Evolutionary conservation across 768 basidiomycete genomes (phyloP), one percentile per base, ranked within the genome.

Genomic region (Phlebiopsis gigantea): DNA sequence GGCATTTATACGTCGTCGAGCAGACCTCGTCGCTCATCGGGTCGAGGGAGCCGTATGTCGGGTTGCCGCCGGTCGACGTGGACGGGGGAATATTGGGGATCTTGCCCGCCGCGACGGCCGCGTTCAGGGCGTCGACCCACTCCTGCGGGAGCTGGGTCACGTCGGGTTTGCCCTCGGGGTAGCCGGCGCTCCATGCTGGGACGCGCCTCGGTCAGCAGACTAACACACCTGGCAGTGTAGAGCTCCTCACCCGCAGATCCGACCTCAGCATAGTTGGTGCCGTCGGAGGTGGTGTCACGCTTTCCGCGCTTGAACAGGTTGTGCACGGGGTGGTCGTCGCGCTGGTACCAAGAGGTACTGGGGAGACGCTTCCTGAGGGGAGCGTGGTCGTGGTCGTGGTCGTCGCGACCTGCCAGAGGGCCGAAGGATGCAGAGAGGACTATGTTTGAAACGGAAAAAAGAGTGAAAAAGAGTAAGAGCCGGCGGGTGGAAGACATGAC

Each of bases 1-100:
- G 59, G 68, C 90, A 93, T 65, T 84, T 80, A 72, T 82, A 85
- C 0, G 87, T 88, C 22, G 86, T 77, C 1, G 91, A 92, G 72
- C 93, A 96, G 59, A 96, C 78, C 6, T 74, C 61, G 7, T 77
- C 67, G 61, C 82, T 72, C 44, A 60, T 64, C 29, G 79, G 76
- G 60, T 80, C 70, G 46, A 64, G 61, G 15, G 72, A 73, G 2
- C 63, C 7, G 59, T 81, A 80, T 2, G 60, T 66, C 1, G 75
- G 77, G 46, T 62, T 70, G 9, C 63, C 60, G 50, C 63, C 65
- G 46, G 61, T 53, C 58, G 70, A 73, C 7, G 72, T 73, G 3
- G 88, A 73, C 17, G 71, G 61, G 1, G 85, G 80, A 56, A 93
- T 74, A 60, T 82, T 68, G 0, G 94, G 93, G 53, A 96, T 88